phyloP scores from a whole-genome alignment of 192 early-diverging fungal species.

The Pilaira anomala region DNA sequence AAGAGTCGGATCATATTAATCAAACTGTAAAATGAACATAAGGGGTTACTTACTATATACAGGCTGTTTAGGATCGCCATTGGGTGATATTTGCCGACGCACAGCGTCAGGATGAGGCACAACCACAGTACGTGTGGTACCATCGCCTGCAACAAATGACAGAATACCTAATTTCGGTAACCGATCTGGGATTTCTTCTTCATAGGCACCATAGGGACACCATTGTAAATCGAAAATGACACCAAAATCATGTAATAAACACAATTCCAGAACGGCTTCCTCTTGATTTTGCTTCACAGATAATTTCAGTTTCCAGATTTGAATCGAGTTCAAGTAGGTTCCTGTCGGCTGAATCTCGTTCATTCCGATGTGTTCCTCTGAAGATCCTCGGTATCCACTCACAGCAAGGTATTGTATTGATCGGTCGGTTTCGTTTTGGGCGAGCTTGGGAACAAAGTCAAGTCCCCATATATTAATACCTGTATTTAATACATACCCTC shows the following conservation, averaged over 20 bases:
- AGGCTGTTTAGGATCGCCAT: background rate
- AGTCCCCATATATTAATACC: conserved; percentile 39
- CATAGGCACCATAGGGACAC: conserved; percentile 45
- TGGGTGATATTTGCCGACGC: background rate
- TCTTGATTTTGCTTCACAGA: background rate
- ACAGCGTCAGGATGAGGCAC: conserved; percentile 37
- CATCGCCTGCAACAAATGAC: conserved; percentile 35
- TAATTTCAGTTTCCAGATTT: conserved; percentile 40
- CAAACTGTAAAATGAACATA: background rate
- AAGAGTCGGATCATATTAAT: too few species aligned
- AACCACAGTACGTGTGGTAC: conserved; percentile 25
- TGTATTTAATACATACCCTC: conserved; percentile 33
- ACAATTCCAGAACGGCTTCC: conserved; percentile 33
- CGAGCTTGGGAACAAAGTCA: conserved; percentile 34
- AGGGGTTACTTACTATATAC: background rate
- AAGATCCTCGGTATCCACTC: conserved; percentile 30
- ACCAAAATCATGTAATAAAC: conserved; percentile 41
- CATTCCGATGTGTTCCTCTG: conserved; percentile 25
- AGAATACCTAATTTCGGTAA: conserved; percentile 38
- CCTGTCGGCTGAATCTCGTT: conserved; percentile 7
- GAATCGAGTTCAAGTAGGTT: conserved; percentile 30
- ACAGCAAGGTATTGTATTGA: conserved; percentile 39
- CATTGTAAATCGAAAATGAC: conserved; percentile 34
- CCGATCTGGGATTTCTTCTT: conserved; percentile 12
- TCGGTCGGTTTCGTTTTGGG: conserved; percentile 2